Conservation (phyloP, 129 eudicot genomes). For the Helichrysum umbraculigerum region DNA sequence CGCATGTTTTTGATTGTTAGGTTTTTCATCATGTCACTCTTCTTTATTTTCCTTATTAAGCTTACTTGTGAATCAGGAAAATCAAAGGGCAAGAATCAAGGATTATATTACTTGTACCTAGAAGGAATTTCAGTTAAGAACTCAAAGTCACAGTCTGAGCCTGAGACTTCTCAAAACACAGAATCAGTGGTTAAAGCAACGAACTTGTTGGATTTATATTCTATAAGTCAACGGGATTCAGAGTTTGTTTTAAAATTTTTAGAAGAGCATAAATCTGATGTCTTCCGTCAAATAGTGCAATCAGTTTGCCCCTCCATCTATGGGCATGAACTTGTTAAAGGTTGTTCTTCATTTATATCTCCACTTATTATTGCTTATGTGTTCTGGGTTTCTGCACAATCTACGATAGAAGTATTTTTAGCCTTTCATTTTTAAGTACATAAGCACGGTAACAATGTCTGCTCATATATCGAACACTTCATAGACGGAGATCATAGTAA, state of each 20-base stretch:
- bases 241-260: conserved; percentile 74
- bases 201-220: conserved; percentile 67
- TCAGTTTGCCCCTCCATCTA: conserved; percentile 95
- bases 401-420: conserved; percentile 7
- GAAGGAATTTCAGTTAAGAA: conserved; percentile 85
- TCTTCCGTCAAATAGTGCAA: conserved; percentile 83
- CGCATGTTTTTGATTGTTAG: not conserved
- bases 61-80: conserved; percentile 54
- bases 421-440: not conserved
- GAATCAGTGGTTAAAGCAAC: conserved; percentile 45
- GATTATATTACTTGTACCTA: conserved; percentile 82
- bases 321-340: conserved; percentile 99
- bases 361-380: not conserved
- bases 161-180: conserved; percentile 45
- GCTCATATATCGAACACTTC: conserved; percentile 2
- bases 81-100: conserved; percentile 87
- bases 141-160: conserved; percentile 69
- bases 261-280: conserved; percentile 75
- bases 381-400: not conserved
- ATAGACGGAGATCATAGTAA: conserved; percentile 9
- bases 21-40: conserved; percentile 2
- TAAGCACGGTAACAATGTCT: not conserved
- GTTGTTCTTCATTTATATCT: conserved; percentile 25
- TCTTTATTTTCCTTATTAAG: conserved; percentile 1
- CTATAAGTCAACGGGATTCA: conserved; percentile 78